These are phyloP conservation scores for Populus nigra DNA, from an alignment of 345 rosid genomes.

Conservation along the genomic window DNA sequence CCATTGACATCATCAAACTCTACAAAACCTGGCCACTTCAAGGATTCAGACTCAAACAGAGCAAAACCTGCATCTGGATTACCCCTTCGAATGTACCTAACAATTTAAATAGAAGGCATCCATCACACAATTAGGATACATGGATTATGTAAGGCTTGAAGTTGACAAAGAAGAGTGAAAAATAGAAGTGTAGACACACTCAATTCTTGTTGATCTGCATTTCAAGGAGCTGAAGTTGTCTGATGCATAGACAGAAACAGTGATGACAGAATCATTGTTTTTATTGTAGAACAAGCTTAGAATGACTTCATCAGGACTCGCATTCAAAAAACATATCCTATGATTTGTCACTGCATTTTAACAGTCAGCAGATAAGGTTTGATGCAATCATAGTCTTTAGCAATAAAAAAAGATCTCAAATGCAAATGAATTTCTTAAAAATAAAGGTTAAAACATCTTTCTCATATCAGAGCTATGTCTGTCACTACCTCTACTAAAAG, in stretches of 20 bases:
- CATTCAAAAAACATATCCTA: constrained; percentile 84
- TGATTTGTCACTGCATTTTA: constrained; percentile 66
- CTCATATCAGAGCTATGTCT: not conserved
- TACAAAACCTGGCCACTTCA: constrained; percentile 98
- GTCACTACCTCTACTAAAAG: constrained; percentile 78
- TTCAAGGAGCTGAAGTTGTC: constrained; percentile 93
- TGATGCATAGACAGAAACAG: constrained; percentile 91
- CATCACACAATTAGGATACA: not conserved
- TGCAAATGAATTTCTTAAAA: not conserved
- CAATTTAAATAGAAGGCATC: constrained; percentile 14
- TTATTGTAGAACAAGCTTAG: constrained; percentile 87
- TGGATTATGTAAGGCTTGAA: not conserved
- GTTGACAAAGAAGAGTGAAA: constrained; percentile 2
- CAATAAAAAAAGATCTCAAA: not conserved
- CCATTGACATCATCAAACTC: constrained; percentile 99
- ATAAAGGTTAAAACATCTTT: not conserved
- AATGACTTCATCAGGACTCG: constrained; percentile 88
- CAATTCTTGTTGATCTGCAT: constrained; percentile 93
- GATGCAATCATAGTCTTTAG: not conserved
- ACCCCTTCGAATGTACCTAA: constrained; percentile 85
- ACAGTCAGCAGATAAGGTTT: not conserved
- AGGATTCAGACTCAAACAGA: constrained; percentile 90
- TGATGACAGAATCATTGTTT: constrained; percentile 95
- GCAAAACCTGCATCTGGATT: constrained; percentile 95
- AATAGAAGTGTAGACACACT: constrained; percentile 41